Conservation (phyloP, 495 filamentous ascomycete species). For the Poronia punctata region DNA sequence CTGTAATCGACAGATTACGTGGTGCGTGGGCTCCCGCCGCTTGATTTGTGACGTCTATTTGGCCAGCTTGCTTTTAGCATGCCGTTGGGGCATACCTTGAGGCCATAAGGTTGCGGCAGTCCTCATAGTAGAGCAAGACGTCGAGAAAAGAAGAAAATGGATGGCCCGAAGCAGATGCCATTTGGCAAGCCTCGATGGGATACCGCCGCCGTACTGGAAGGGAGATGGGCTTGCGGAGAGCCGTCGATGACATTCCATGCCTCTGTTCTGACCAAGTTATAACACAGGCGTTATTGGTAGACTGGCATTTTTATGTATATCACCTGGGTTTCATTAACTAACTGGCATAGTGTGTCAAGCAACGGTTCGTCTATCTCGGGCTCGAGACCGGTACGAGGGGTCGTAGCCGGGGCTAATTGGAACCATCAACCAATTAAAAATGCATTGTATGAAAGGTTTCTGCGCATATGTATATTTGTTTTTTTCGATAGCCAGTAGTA, state of each 20-base stretch:
- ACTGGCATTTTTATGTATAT: slow-evolving; percentile 20
- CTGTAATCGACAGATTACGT: slow-evolving; percentile 1
- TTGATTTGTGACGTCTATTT: slow-evolving; percentile 10
- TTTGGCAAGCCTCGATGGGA: no score
- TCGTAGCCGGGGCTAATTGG: not conserved
- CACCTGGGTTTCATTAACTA: slow-evolving; percentile 19
- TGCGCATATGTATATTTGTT: no score
- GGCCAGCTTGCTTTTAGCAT: slow-evolving; percentile 13
- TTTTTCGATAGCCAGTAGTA: no score
- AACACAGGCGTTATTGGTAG: slow-evolving; percentile 12
- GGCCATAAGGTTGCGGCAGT: slow-evolving; percentile 20
- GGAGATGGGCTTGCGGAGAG: no score
- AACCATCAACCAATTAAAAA: no score
- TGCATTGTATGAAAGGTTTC: no score
- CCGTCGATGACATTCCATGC: no score
- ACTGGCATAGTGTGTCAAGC: slow-evolving; percentile 10
- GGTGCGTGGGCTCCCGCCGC: not conserved
- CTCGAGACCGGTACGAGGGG: not conserved
- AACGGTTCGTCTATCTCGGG: not conserved
- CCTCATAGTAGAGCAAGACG: slow-evolving; percentile 13
- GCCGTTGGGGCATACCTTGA: not conserved
- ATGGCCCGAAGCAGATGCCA: not conserved
- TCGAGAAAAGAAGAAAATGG: not conserved
- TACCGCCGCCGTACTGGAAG: no score
- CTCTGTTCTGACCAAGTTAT: not conserved